phyloP scores from a whole-genome alignment of 1,139 yeast species.

The Geotrichum bryndzae region DNA sequence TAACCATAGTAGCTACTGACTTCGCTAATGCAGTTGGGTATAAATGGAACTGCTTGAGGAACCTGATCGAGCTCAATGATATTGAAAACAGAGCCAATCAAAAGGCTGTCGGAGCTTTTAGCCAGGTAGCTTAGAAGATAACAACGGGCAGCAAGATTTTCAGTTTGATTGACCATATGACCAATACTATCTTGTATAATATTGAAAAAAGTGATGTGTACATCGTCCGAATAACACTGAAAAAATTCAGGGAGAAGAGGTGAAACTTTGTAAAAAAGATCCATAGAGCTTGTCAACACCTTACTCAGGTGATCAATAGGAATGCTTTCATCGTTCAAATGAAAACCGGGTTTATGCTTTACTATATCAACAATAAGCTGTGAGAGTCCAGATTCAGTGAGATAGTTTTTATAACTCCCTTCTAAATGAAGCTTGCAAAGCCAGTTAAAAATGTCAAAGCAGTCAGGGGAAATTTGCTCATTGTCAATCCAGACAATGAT shows the following conservation, averaged over 20 bases:
- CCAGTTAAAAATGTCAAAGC: slow-evolving; percentile 13
- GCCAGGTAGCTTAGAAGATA: slow-evolving; percentile 8
- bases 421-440: slow-evolving; percentile 10
- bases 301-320: slow-evolving; percentile 5
- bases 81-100: slow-evolving; percentile 10
- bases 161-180: slow-evolving; percentile 1
- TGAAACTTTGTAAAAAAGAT: slow-evolving; percentile 5
- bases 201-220: slow-evolving; percentile 8
- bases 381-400: slow-evolving; percentile 2
- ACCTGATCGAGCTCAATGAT: slow-evolving; percentile 6
- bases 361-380: not conserved
- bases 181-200: slow-evolving; percentile 7
- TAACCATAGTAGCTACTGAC: not conserved
- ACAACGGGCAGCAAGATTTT: slow-evolving; percentile 11
- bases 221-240: slow-evolving; percentile 1
- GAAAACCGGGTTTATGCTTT: slow-evolving; percentile 5
- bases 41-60: slow-evolving; percentile 3
- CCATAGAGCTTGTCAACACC: slow-evolving; percentile 4
- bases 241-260: slow-evolving; percentile 7
- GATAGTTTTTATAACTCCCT: slow-evolving; percentile 10
- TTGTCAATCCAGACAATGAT: slow-evolving; percentile 5
- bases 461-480: not conserved
- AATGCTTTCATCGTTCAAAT: not conserved
- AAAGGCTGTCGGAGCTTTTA: slow-evolving; percentile 4
- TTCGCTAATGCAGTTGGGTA: slow-evolving; percentile 1